Evolutionary conservation across 129 eudicot species (phyloP).

Genomic region (Flaveria trinervia): DNA sequence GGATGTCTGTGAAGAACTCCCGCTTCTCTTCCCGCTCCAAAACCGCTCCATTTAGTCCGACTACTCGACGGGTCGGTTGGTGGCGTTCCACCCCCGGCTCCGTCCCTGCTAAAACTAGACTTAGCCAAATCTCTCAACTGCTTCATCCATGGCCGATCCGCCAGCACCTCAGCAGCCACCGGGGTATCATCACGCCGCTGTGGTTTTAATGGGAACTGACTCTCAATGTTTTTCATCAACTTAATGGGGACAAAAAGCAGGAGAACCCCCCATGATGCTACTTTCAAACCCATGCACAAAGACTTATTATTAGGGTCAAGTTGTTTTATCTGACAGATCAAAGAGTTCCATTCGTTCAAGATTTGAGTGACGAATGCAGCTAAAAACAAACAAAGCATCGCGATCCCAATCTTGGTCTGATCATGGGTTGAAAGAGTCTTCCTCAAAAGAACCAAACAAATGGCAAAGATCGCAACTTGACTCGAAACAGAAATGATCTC

Average conservation of each 20-base stretch:
- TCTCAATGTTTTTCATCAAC: slow-evolving; percentile 47
- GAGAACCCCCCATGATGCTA: slow-evolving; percentile 64
- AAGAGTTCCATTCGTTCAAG: slow-evolving; percentile 74
- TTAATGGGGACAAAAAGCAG: slow-evolving; percentile 52
- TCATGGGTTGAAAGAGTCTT: slow-evolving; percentile 37
- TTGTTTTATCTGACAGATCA: slow-evolving; percentile 62
- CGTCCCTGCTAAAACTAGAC: slow-evolving; percentile 66
- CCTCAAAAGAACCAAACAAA: slow-evolving; percentile 54
- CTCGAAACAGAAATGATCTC: slow-evolving; percentile 77
- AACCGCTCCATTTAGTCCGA: slow-evolving; percentile 58
- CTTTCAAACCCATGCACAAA: slow-evolving; percentile 52
- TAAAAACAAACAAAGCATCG: slow-evolving; percentile 60
- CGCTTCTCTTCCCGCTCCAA: slow-evolving; percentile 64
- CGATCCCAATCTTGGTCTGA: slow-evolving; percentile 54
- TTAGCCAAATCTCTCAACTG: slow-evolving; percentile 78
- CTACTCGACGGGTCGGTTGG: slow-evolving; percentile 73
- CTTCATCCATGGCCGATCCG: slow-evolving; percentile 74
- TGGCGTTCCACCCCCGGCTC: slow-evolving; percentile 11
- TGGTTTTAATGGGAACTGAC: slow-evolving; percentile 33
- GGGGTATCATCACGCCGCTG: slow-evolving; percentile 13
- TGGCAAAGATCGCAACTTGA: slow-evolving; percentile 63
- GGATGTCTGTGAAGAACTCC: slow-evolving; percentile 62
- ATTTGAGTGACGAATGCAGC: slow-evolving; percentile 59
- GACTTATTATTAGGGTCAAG: slow-evolving; percentile 56
- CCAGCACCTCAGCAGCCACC: slow-evolving; percentile 25